Evolutionary conservation across 2,329 filamentous ascomycete species (phyloP), one percentile per base, ranked within the genome.

Genomic region (Fusarium fujikuroi): DNA sequence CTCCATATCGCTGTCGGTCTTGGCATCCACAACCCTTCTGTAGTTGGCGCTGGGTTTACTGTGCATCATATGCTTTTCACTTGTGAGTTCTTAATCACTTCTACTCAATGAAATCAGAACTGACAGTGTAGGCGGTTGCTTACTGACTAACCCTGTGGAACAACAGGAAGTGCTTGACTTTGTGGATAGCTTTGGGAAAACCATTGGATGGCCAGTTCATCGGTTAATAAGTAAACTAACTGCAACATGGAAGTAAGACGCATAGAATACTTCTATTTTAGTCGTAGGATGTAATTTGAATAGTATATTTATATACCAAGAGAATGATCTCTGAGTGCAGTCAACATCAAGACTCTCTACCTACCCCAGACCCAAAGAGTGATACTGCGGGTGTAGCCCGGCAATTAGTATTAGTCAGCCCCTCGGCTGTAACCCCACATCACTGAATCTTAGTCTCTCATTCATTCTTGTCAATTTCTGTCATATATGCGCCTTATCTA

Each of bases 21-120:
- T 4, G 46, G 46, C 1, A 50, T 50, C 4, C 46, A 50, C 19
- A 50, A 50, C 10, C 46, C 46, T 50, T 50, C 46, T 3, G 46
- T 50, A 1, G 28, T 50, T 12, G 46, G 46, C 1, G 46, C 46
- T 23, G 28, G 46, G 15, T 50, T 50, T 5, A 50, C 46, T 12
- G 46, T 50, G 2, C 46, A 50, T 18, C 46, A 50, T 12, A 9
- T 34, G 12, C 46, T 50, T 11, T 50, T 50, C 5, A 23, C 28
- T 6, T 50, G 46, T 50, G 19, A 50, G 46, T 30, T 50, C 0
- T 23, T 3, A 3, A 1, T 5, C 1, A 4, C 3, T 16, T 23
- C 9, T 19, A 1, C 5, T 25, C 0, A 19, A 1, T 9, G 0
- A 0, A 12, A 14, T 12, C 30, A 11, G 30, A 18, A 12, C 7